phyloP scores from a whole-genome alignment of 2,329 filamentous ascomycete genomes.

The Zymoseptoria pseudotritici region DNA sequence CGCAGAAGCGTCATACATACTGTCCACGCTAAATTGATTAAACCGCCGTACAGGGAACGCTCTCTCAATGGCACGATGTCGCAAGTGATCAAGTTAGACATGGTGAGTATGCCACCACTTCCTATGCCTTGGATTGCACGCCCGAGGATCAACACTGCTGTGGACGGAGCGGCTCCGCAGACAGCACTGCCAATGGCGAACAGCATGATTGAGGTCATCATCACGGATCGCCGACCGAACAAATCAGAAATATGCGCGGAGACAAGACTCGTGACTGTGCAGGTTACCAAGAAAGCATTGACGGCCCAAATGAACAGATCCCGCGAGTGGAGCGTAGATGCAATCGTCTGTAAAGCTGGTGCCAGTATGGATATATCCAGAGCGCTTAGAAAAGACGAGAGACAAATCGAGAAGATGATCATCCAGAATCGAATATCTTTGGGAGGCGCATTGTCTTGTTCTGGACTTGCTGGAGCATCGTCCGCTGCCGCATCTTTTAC shows the following conservation, averaged over 20 bases:
- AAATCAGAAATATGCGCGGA: constrained; percentile 34
- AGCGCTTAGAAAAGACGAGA: constrained; percentile 52
- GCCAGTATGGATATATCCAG: constrained; percentile 42
- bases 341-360: constrained; percentile 3
- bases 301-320: constrained; percentile 37
- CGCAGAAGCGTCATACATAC: constrained; percentile 43
- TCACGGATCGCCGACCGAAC: constrained; percentile 34
- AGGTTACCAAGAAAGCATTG: constrained; percentile 34
- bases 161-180: constrained; percentile 44
- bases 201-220: constrained; percentile 29
- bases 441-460: constrained; percentile 4
- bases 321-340: constrained; percentile 2
- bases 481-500: not conserved
- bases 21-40: constrained; percentile 60
- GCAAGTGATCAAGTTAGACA: constrained; percentile 34
- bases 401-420: constrained; percentile 40
- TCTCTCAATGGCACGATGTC: constrained; percentile 5
- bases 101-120: constrained; percentile 53
- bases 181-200: constrained; percentile 43
- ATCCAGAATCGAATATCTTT: constrained; percentile 17
- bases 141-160: constrained; percentile 53
- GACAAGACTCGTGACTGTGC: constrained; percentile 35
- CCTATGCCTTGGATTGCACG: constrained; percentile 55
- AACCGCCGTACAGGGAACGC: constrained; percentile 37
- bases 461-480: not conserved